Conservation (phyloP, 1,139 yeast species). For the Debaryomyces sp. region DNA sequence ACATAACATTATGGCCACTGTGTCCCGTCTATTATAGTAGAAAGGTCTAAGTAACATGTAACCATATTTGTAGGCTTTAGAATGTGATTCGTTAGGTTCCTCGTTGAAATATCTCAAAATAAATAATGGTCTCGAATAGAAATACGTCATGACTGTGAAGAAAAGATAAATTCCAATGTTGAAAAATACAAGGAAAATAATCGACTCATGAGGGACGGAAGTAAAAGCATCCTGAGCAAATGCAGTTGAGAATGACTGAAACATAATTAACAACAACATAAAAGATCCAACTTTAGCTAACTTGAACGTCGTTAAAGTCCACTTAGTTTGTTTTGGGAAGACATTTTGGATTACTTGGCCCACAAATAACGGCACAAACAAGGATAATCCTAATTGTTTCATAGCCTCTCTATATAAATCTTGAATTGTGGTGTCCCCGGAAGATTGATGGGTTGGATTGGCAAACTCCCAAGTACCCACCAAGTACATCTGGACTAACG, state of each 20-base stretch:
- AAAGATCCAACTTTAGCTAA: slow-evolving; percentile 75
- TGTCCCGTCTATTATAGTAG: slow-evolving; percentile 68
- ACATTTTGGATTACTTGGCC: slow-evolving; percentile 81
- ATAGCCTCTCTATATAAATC: slow-evolving; percentile 73
- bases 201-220: slow-evolving; percentile 65
- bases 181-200: slow-evolving; percentile 78
- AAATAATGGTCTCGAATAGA: slow-evolving; percentile 63
- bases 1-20: slow-evolving; percentile 80
- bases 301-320: slow-evolving; percentile 59
- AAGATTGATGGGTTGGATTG: slow-evolving; percentile 64
- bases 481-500: slow-evolving; percentile 71
- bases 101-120: slow-evolving; percentile 44
- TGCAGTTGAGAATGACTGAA: slow-evolving; percentile 85
- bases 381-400: slow-evolving; percentile 84
- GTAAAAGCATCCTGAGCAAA: slow-evolving; percentile 80
- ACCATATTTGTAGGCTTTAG: slow-evolving; percentile 41
- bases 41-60: slow-evolving; percentile 60
- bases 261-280: slow-evolving; percentile 79
- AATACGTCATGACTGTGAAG: slow-evolving; percentile 65
- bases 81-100: slow-evolving; percentile 48
- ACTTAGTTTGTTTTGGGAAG: slow-evolving; percentile 63
- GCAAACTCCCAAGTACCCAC: slow-evolving; percentile 71
- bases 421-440: slow-evolving; percentile 50
- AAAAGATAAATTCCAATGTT: slow-evolving; percentile 76
- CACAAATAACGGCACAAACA: slow-evolving; percentile 82